Evolutionary conservation across 1,139 yeast species (phyloP).

Genomic region (Yamadazyma diddensiae): DNA sequence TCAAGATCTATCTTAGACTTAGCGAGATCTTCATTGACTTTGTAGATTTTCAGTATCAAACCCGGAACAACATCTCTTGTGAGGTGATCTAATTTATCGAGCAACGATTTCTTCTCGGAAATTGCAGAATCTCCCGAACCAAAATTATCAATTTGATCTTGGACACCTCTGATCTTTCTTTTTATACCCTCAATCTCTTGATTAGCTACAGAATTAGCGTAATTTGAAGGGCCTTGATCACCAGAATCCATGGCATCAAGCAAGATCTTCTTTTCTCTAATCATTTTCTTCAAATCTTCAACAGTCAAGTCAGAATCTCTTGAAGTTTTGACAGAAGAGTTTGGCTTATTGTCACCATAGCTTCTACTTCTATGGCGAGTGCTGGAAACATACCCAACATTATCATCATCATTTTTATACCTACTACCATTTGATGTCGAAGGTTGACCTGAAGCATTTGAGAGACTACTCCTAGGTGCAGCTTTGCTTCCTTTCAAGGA

Average conservation of each 20-base stretch:
- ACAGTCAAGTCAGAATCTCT: slow-evolving; percentile 33
- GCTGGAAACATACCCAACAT: slow-evolving; percentile 62
- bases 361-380: slow-evolving; percentile 56
- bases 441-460: slow-evolving; percentile 12
- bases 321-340: slow-evolving; percentile 21
- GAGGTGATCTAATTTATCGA: slow-evolving; percentile 50
- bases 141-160: slow-evolving; percentile 39
- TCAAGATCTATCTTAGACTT: slow-evolving; percentile 61
- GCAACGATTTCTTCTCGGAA: slow-evolving; percentile 41
- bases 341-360: slow-evolving; percentile 13
- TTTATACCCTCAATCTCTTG: slow-evolving; percentile 65
- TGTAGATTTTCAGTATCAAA: slow-evolving; percentile 58
- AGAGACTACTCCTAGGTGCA: slow-evolving; percentile 24
- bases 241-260: slow-evolving; percentile 71
- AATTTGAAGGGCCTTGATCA: slow-evolving; percentile 38
- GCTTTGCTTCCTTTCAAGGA: slow-evolving; percentile 38
- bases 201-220: slow-evolving; percentile 22
- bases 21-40: slow-evolving; percentile 68
- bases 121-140: slow-evolving; percentile 30
- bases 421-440: slow-evolving; percentile 52
- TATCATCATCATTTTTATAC: slow-evolving; percentile 66
- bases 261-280: slow-evolving; percentile 67
- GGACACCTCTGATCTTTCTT: slow-evolving; percentile 54
- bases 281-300: slow-evolving; percentile 56
- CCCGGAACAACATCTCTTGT: slow-evolving; percentile 66